Evolutionary conservation across 1,139 yeast species (phyloP), one percentile per base, ranked within the genome.

Genomic region (Suhomyces ambrosiae): DNA sequence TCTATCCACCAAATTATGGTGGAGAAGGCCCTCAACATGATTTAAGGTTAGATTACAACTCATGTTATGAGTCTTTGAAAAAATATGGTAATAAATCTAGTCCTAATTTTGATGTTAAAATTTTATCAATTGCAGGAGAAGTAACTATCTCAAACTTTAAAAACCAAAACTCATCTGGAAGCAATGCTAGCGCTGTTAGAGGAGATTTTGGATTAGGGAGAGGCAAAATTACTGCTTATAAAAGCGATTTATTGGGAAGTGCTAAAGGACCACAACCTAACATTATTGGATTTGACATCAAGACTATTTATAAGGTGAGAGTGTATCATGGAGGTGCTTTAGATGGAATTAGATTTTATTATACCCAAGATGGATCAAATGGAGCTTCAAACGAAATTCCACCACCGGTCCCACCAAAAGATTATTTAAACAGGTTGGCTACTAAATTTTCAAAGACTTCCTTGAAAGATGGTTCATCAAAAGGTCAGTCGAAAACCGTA

Each of bases 251-350:
- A 4, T 52, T 76, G 30, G 85, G 86, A 2, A 37, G 47, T 2
- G 47, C 54, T 10, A 50, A 48, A 7, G 55, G 54, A 13, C 38
- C 47, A 9, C 41, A 45, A 3, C 55, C 58, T 45, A 38, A 40
- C 4, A 42, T 56, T 15, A 54, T 61, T 16, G 69, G 68, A 0
- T 61, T 71, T 45, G 62, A 68, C 40, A 37, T 65, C 7, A 40
- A 42, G 4, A 42, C 49, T 1, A 49, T 83, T 6, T 61, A 61
- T 28, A 71, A 68, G 36, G 71, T 87, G 1, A 72, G 85, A 42
- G 72, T 87, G 0, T 82, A 76, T 47, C 78, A 82, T 46, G 96
- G 96, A 3, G 60, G 66, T 14, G 92, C 95, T 0, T 61, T 92
- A 16, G 96, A 89, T 61, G 97, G 97, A 2, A 53, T 90, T 27